Base-by-base conservation (phyloP, 1,284 basidiomycete genomes). In the Puccinia novopanici region DNA sequence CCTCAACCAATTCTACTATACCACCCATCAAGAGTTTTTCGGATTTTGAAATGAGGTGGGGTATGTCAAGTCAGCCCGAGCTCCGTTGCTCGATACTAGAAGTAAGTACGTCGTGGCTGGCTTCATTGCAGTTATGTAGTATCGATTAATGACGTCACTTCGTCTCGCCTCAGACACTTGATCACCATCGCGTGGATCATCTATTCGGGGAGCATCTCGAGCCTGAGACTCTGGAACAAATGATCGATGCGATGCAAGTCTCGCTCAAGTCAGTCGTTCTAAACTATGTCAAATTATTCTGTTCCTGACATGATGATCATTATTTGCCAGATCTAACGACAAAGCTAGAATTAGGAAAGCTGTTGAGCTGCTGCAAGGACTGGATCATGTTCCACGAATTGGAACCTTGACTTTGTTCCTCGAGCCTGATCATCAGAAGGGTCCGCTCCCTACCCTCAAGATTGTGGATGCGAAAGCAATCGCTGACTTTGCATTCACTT, bases 11-110 rank as follows among this genome's bases (percentile, higher is more conserved):
- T 34, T 34, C 52, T 34, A 27, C 42, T 10, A 68, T 50, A 27
- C 42, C 42, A 34, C 67, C 67, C 42, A 42, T 68, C 5, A 68
- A 22, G 15, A 68, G 30, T 17, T 73, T 73, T 40, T 13, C 52
- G 5, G 70, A 73, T 37, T 73, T 73, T 55, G 70, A 73, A 55
- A 73, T 55, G 70, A 50, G 70, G 50, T 73, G 70, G 70, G 50
- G 70, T 19, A 55, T 55, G 22, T 73, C 70, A 22, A 57, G 52
- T 40, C 27, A 73, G 12, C 48, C 52, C 24, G 70, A 73, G n/a
- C 4, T 52, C 34, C 70, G 70, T 12, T 54, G 27, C 54, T 73
- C 27, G 52, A 52, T 73, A 22, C 52, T 73, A 54, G 70, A 73
- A 40, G 70, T 73, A 73, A 22, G 70, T 55, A n/a, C n/a, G 8